Evolutionary conservation across 805 yeast species (phyloP), one percentile per base, ranked within the genome.

Genomic region (Alloascoidea hylecoeti): DNA sequence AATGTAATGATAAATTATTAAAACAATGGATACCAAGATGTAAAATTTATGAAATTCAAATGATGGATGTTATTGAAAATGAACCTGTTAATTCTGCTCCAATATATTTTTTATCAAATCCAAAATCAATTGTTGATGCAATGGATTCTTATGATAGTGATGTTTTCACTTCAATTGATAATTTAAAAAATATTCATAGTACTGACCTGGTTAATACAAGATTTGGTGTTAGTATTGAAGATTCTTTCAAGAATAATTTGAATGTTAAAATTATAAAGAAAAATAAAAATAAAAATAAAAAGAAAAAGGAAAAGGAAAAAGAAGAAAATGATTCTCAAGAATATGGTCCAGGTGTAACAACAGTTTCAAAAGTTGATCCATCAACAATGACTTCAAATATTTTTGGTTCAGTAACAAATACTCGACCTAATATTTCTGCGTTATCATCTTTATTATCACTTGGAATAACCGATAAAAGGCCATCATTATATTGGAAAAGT

Each of bases 11-110:
- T 18, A 60, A 62, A 36, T 46, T 51, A 57, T 30, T 51, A 48
- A 40, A 61, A 52, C 55, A 57, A 46, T 89, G 97, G 96, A 70
- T 79, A n/a, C 96, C 98, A 0, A 64, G 92, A 27, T 86, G 96
- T 56, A 85, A 84, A 49, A 88, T 92, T 37, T 89, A 92, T 55
- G 97, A 89, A 49, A 58, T 92, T 15, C 97, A 92, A 54, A 92
- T 92, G 96, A 89, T 89, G 94, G 97, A 97, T 0, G 71, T 92
- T 4, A 85, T 89, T 78, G 97, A 89, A 49, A 84, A 83, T 48
- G 96, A 92, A 49, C 73, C 79, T 9, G 71, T 80, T 4, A 71
- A 75, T 5, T 70, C 88, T 6, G 77, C 75, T 14, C 68, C 78
- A 37, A 57, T 86, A 37, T 66, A 62, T 9, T 48, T 48, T 1